A percentile compares a stretch with the other conserved stretches of the same genome.
These are phyloP conservation scores for Colletotrichum eremochloae DNA, from an alignment of 2,329 filamentous ascomycete species.

Conservation along the genomic window DNA sequence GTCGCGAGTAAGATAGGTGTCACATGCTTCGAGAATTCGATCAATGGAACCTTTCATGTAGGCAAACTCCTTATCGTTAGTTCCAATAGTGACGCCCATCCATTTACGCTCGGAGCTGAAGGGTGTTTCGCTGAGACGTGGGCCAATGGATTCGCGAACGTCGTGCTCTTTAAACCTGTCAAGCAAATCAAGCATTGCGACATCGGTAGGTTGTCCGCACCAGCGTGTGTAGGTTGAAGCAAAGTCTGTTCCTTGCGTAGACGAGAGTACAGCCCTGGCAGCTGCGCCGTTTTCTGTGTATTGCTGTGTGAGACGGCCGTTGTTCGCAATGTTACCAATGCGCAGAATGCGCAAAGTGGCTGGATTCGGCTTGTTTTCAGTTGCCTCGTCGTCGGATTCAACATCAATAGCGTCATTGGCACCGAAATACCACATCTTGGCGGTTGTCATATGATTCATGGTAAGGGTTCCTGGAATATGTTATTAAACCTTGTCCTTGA, in stretches of 20 bases:
- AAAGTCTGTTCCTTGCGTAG: constrained; percentile 77
- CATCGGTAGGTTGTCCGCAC: constrained; percentile 97
- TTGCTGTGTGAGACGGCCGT: constrained; percentile 82
- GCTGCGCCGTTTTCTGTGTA: constrained; percentile 79
- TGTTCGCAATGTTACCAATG: constrained; percentile 97
- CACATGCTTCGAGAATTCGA: constrained; percentile 85
- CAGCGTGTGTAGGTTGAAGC: constrained; percentile 82
- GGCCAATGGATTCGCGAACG: constrained; percentile 86
- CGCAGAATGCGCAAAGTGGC: constrained; percentile 86
- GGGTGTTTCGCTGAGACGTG: constrained; percentile 85
- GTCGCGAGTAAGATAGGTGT: constrained; percentile 89
- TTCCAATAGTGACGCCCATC: constrained; percentile 94
- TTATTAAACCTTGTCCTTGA: neutral
- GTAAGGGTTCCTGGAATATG: constrained; percentile 80
- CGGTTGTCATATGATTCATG: constrained; percentile 98
- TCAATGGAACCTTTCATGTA: constrained; percentile 98
- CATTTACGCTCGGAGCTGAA: constrained; percentile 98
- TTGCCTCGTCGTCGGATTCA: constrained; percentile 66
- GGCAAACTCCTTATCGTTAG: constrained; percentile 78
- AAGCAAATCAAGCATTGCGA: constrained; percentile 94
- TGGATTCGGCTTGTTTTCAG: constrained; percentile 73
- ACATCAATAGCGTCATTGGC: constrained; percentile 66
- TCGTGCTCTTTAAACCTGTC: constrained; percentile 94
- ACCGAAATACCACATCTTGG: constrained; percentile 96
- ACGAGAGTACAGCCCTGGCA: constrained; percentile 86